A percentile compares a stretch with the other conserved stretches of the same genome.
These are phyloP conservation scores for Sugiyamaella marilandica DNA, from an alignment of 805 yeast species.

Conservation along the genomic window DNA sequence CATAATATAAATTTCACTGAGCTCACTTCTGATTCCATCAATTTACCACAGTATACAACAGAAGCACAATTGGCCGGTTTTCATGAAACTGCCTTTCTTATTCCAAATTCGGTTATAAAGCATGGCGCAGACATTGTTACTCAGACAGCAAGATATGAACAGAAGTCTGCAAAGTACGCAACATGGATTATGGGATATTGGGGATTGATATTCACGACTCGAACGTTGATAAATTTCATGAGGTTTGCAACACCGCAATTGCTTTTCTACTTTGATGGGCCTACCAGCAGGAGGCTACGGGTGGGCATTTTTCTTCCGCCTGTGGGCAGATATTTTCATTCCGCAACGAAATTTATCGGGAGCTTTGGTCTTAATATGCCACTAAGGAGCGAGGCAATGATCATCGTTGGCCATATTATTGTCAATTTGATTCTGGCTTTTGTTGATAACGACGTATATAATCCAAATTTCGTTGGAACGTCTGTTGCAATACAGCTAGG, in stretches of 20 bases:
- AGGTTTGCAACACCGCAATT: not conserved
- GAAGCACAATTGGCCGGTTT: not conserved
- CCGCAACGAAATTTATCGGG: not conserved
- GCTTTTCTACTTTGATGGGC: not conserved
- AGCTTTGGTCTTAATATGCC: conserved; percentile 7
- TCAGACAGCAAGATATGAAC: not conserved
- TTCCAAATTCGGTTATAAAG: conserved; percentile 7
- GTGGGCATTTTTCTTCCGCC: conserved; percentile 2
- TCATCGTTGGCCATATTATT: conserved; percentile 31
- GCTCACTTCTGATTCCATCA: not conserved
- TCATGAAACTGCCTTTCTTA: conserved; percentile 1
- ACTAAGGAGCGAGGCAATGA: conserved; percentile 27
- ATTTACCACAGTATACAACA: not conserved
- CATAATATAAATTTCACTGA: not conserved
- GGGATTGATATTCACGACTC: not conserved
- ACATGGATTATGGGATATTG: conserved; percentile 14
- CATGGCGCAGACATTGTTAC: conserved; percentile 2
- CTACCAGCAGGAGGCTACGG: conserved; percentile 1
- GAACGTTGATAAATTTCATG: not conserved
- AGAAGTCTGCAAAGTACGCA: not conserved
- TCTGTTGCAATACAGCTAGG: conserved; percentile 28
- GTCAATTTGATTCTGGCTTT: conserved; percentile 29
- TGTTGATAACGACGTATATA: conserved; percentile 15
- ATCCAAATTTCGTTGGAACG: conserved; percentile 33
- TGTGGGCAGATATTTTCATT: not conserved